Evolutionary conservation across 257 asterid species (phyloP), one percentile per base, ranked within the genome.

Genomic region (Ocimum tenuiflorum): DNA sequence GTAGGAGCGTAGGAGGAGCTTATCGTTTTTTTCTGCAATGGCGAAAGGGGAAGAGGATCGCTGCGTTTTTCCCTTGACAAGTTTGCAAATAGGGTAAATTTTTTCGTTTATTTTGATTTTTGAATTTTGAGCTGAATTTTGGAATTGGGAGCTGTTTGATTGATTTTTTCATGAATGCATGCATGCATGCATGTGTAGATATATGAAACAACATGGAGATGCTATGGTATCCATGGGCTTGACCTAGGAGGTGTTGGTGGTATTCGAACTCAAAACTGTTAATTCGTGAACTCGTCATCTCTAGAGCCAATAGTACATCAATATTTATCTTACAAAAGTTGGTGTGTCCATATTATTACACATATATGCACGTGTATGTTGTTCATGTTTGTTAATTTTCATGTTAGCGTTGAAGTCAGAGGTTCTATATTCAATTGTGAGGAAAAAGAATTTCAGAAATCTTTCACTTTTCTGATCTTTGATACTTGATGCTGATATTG

Each of bases 21-120:
- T 22, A 23, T 14, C 22, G n/a, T 3, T 62, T 42, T 41, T 48
- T 56, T 41, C 42, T 38, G 64, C 65, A 65, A 87, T 79, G 91
- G 85, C 74, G 66, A 74, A 60, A 72, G 64, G 72, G 49, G 74
- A 64, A 60, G 52, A 69, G 52, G 84, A 77, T 35, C 69, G 83
- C 60, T 79, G 75, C 70, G 68, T 86, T n/a, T 89, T 82, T 73
- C 84, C 95, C 50, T 76, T 89, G 75, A 89, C 95, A 38, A 83
- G 85, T 64, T 74, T 89, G 83, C 96, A 89, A 70, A 86, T 86
- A 58, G 96, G 96, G 96, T 83, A 75, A 48, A 1, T 27, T 27
- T 27, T 27, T 27, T 27, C 4, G 2, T 27, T 4, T n/a, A n/a
- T n/a, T n/a, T n/a, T 24, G 31, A 43, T 0, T 18, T 43, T 9